A percentile compares a stretch with the other conserved stretches of the same genome.
These are phyloP conservation scores for Colletotrichum paranaense DNA, from an alignment of 2,329 filamentous ascomycete genomes.

Conservation along the genomic window DNA sequence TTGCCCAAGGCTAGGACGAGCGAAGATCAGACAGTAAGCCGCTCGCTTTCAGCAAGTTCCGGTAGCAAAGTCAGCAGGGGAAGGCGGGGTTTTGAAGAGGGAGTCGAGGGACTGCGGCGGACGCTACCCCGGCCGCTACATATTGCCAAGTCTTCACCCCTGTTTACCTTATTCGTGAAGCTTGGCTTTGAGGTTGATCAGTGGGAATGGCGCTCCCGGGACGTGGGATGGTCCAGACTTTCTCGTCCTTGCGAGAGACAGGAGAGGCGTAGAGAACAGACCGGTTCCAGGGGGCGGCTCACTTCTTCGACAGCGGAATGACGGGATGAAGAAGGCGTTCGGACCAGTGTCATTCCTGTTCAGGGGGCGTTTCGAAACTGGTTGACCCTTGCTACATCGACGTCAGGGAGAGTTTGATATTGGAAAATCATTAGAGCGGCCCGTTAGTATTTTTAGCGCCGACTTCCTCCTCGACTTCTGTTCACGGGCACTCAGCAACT, in stretches of 20 bases:
- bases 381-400: constrained; percentile 16
- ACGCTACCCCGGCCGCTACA: background rate
- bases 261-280: constrained; percentile 5
- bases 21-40: constrained; percentile 30
- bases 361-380: constrained; percentile 34
- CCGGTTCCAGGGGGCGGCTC: constrained; percentile 3
- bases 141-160: constrained; percentile 33
- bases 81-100: background rate
- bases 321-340: constrained; percentile 29
- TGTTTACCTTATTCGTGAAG: constrained; percentile 33
- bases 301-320: constrained; percentile 1
- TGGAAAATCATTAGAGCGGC: constrained; percentile 27
- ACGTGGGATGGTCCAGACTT: background rate
- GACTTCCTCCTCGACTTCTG: background rate
- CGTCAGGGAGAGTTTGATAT: background rate
- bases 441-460: constrained; percentile 8
- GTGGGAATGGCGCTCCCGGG: background rate
- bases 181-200: constrained; percentile 10
- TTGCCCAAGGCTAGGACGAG: constrained; percentile 9
- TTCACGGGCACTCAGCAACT: background rate
- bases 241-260: background rate
- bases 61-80: constrained; percentile 34
- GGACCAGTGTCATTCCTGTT: constrained; percentile 25
- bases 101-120: too few species aligned
- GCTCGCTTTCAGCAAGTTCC: constrained; percentile 32